A percentile compares a stretch with the other conserved stretches of the same genome.
Conservation (phyloP, 2,329 filamentous ascomycete species). For the Microcera coccophila region DNA sequence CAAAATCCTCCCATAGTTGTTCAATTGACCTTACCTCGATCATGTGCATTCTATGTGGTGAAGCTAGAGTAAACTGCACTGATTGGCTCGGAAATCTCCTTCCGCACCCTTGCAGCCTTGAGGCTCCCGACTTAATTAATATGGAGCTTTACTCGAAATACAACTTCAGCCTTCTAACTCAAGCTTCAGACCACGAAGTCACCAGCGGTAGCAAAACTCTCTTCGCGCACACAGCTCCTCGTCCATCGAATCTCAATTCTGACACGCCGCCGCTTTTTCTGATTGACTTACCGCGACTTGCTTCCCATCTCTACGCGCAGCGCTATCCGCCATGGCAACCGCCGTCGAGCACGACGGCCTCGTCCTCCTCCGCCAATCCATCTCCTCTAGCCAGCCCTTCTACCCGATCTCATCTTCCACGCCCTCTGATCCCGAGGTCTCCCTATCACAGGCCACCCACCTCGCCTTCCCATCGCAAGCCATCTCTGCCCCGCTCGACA, state of each 20-base stretch:
- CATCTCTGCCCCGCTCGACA: conserved; percentile 63
- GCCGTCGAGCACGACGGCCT: conserved; percentile 69
- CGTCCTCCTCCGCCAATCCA: conserved; percentile 76
- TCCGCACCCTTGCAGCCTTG: conserved; percentile 8
- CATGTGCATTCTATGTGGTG: no score
- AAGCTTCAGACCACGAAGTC: conserved; percentile 8
- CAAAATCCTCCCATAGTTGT: no score
- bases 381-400: conserved; percentile 65
- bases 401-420: conserved; percentile 70
- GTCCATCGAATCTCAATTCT: background rate
- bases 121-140: no score
- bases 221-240: background rate
- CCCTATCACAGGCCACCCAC: conserved; percentile 72
- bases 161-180: conserved; percentile 25
- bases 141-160: conserved; percentile 22
- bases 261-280: no score
- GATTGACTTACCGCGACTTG: no score
- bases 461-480: conserved; percentile 63
- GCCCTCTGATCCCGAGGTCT: conserved; percentile 56
- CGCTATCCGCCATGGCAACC: conserved; percentile 46
- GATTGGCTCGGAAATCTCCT: conserved; percentile 15
- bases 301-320: background rate
- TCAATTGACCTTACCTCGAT: no score
- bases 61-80: no score
- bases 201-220: background rate